phyloP scores from a whole-genome alignment of 2,329 filamentous ascomycete genomes.

The Cladorrhinum sp. region DNA sequence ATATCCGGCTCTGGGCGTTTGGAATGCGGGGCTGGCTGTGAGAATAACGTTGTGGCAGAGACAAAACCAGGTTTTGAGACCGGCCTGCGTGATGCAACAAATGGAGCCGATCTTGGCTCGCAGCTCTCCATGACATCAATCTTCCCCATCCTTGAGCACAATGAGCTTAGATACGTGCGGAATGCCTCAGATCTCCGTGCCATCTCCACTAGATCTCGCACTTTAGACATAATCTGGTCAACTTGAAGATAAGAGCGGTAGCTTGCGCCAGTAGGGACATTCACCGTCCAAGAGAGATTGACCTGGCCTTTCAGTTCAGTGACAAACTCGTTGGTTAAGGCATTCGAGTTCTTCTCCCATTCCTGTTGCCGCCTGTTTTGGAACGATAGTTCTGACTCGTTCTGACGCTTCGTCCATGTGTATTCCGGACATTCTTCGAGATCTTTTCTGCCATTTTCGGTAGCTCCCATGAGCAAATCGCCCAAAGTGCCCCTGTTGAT shows the following conservation, averaged over 20 bases:
- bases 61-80: constrained; percentile 3
- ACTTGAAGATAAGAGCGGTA: constrained; percentile 12
- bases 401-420: background rate
- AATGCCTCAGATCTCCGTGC: constrained; percentile 13
- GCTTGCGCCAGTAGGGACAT: background rate
- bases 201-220: constrained; percentile 1
- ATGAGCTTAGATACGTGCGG: background rate
- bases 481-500: background rate
- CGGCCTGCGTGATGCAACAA: background rate
- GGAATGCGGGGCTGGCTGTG: constrained; percentile 5
- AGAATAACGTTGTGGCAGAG: constrained; percentile 2
- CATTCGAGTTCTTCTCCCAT: background rate
- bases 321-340: background rate
- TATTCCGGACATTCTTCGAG: constrained; percentile 7
- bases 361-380: background rate
- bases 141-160: background rate
- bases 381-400: background rate
- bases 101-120: background rate
- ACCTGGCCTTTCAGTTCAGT: constrained; percentile 6
- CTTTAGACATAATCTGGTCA: constrained; percentile 4
- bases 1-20: constrained; percentile 5
- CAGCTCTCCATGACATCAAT: background rate
- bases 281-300: constrained; percentile 8
- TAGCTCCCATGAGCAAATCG: background rate
- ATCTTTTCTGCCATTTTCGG: background rate